phyloP scores from a whole-genome alignment of 495 filamentous ascomycete genomes.

The Beverwykella pulmonaria region DNA sequence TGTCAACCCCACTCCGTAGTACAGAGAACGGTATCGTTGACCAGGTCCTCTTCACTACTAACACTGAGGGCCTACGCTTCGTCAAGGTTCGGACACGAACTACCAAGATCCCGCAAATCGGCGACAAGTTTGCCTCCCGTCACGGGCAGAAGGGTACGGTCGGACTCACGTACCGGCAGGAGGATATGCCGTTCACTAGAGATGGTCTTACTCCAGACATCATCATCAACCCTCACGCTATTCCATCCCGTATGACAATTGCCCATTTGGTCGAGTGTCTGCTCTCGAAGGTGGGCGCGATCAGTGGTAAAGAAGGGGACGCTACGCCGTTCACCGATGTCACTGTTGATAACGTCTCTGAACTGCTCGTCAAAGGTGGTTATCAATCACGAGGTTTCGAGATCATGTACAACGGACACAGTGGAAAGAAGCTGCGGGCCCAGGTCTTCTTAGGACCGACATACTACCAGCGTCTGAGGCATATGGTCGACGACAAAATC shows the following conservation, averaged over 20 bases:
- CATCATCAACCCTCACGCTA: constrained; percentile 99
- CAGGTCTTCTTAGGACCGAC: constrained; percentile 98
- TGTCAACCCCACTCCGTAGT: constrained; percentile 88
- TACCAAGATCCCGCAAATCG: constrained; percentile 97
- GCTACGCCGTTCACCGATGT: constrained; percentile 98
- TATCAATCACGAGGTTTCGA: constrained; percentile 98
- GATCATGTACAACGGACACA: constrained; percentile 98
- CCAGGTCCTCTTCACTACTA: constrained; percentile 88
- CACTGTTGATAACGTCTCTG: constrained; percentile 91
- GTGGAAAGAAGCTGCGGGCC: constrained; percentile 84
- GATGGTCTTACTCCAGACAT: constrained; percentile 92
- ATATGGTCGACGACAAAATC: constrained; percentile 99
- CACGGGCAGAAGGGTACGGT: constrained; percentile 99
- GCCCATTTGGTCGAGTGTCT: constrained; percentile 99
- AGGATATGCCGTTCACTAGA: constrained; percentile 97
- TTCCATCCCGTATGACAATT: constrained; percentile 99
- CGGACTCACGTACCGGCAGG: constrained; percentile 93
- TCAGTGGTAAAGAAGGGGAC: constrained; percentile 92
- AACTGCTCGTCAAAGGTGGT: constrained; percentile 83
- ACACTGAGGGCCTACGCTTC: constrained; percentile 84
- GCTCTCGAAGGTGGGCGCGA: constrained; percentile 87
- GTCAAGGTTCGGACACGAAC: constrained; percentile 97
- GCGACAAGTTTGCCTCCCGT: constrained; percentile 98
- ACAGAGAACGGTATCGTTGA: constrained; percentile 97
- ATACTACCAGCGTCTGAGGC: constrained; percentile 96